These are phyloP conservation scores for Cytospora piceicola DNA, from an alignment of 2,329 filamentous ascomycete species.

Conservation along the genomic window DNA sequence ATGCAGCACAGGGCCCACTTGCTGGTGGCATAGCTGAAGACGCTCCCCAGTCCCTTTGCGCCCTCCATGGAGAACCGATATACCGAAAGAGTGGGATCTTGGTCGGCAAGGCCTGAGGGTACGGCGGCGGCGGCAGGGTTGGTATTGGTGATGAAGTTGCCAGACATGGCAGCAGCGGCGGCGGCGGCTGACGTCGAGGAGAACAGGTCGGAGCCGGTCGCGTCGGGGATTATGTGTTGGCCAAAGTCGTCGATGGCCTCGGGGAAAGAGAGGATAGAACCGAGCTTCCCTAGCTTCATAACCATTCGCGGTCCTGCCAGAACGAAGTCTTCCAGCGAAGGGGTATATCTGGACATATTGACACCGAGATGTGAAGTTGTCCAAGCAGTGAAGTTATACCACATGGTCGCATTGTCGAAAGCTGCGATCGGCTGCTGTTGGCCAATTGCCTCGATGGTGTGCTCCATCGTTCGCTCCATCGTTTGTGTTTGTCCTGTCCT, in stretches of 20 bases:
- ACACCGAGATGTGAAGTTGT: constrained; percentile 50
- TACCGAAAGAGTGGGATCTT: constrained; percentile 46
- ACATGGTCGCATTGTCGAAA: constrained; percentile 49
- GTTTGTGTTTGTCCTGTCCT: neutral
- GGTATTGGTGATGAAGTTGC: constrained; percentile 54
- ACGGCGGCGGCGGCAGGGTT: constrained; percentile 42
- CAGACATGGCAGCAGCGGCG: constrained; percentile 54
- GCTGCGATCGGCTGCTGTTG: constrained; percentile 34
- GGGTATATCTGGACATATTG: constrained; percentile 63
- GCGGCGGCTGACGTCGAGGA: constrained; percentile 46
- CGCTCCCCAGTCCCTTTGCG: constrained; percentile 74
- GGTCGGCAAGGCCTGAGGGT: constrained; percentile 48
- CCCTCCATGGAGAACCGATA: constrained; percentile 61
- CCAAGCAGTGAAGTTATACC: constrained; percentile 61
- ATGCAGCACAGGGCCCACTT: constrained; percentile 92
- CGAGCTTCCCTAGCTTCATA: constrained; percentile 67
- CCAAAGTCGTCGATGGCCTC: constrained; percentile 65
- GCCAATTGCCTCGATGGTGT: constrained; percentile 22
- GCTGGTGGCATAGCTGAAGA: constrained; percentile 89
- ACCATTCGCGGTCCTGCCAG: constrained; percentile 72
- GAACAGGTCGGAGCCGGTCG: constrained; percentile 51
- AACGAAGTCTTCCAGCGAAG: constrained; percentile 70
- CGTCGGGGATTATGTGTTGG: constrained; percentile 62
- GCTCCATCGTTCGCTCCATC: constrained; percentile 30
- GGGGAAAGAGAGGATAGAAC: constrained; percentile 63